phyloP scores from a whole-genome alignment of 1,139 yeast genomes.

The Meyerozyma guilliermondii region DNA sequence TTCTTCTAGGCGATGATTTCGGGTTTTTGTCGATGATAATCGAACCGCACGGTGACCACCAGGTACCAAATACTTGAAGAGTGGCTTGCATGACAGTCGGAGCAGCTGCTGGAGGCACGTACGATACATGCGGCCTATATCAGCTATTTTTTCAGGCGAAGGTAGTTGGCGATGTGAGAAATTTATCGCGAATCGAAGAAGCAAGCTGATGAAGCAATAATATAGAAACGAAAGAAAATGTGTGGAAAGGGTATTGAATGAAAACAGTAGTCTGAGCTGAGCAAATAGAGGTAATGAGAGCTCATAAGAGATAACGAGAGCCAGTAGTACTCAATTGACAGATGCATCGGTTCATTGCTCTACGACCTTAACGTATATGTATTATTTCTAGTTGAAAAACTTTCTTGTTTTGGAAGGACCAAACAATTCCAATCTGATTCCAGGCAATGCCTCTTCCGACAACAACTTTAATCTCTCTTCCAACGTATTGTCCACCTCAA shows the following conservation, averaged over 20 bases:
- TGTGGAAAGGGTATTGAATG: too few species aligned
- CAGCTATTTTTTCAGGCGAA: not conserved
- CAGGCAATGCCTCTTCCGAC: constrained; percentile 85
- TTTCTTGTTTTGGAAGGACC: constrained; percentile 86
- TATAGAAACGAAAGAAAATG: too few species aligned
- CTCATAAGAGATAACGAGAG: too few species aligned
- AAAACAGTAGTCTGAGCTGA: too few species aligned
- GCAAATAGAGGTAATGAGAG: too few species aligned
- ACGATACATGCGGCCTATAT: not conserved
- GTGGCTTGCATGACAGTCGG: not conserved
- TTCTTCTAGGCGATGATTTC: not conserved
- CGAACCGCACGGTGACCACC: not conserved
- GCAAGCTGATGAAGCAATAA: too few species aligned
- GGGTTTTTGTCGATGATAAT: not conserved
- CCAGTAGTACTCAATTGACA: too few species aligned
- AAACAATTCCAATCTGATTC: constrained; percentile 83
- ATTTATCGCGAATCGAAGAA: too few species aligned
- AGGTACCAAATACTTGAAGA: not conserved
- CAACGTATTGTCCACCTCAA: constrained; percentile 86
- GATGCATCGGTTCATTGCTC: not conserved
- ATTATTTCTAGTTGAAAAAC: constrained; percentile 64
- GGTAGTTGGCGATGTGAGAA: not conserved
- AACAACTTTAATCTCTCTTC: constrained; percentile 87
- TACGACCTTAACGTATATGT: not conserved
- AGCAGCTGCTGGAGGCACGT: not conserved